A percentile compares a stretch with the other conserved stretches of the same genome.
Conservation (phyloP, 208 protist genomes). For the Willaertia magna region DNA sequence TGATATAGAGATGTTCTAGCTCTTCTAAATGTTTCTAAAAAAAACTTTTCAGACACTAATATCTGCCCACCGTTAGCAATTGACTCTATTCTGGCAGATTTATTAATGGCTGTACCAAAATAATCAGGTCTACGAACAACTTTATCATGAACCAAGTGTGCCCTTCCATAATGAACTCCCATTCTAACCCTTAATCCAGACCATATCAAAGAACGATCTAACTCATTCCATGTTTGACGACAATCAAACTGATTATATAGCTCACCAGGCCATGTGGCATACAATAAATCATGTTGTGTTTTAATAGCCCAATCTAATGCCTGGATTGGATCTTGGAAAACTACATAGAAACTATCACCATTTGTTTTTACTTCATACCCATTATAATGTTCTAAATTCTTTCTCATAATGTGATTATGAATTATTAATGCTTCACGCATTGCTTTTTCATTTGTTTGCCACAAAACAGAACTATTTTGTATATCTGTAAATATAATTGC, state of each 20-base stretch:
- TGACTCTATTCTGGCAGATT: not conserved
- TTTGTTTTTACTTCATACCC: conserved; percentile 33
- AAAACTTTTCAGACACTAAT: not conserved
- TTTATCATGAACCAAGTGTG: not conserved
- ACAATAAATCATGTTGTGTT: conserved; percentile 19
- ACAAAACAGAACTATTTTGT: conserved; percentile 16
- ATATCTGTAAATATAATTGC: conserved; percentile 28
- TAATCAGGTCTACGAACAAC: not conserved
- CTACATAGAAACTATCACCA: conserved; percentile 33
- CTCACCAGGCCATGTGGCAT: conserved; percentile 19
- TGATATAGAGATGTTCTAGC: too few relatives aligned
- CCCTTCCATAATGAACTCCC: conserved; percentile 33
- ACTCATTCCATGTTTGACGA: not conserved
- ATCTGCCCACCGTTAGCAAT: not conserved
- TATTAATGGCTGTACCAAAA: not conserved
- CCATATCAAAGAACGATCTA: conserved; percentile 13
- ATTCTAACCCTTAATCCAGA: conserved; percentile 39
- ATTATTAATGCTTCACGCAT: conserved; percentile 16
- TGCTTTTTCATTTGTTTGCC: conserved; percentile 13
- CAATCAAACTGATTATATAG: conserved; percentile 1
- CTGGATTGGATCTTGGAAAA: conserved; percentile 1
- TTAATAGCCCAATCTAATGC: conserved; percentile 3
- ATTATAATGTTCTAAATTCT: not conserved
- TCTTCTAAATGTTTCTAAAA: not conserved
- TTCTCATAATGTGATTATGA: conserved; percentile 21